Percentiles rank a stretch among this genome's conserved stretches.
These are phyloP conservation scores for Grosmannia serpens DNA, from an alignment of 2,329 filamentous ascomycete genomes.

Conservation along the genomic window DNA sequence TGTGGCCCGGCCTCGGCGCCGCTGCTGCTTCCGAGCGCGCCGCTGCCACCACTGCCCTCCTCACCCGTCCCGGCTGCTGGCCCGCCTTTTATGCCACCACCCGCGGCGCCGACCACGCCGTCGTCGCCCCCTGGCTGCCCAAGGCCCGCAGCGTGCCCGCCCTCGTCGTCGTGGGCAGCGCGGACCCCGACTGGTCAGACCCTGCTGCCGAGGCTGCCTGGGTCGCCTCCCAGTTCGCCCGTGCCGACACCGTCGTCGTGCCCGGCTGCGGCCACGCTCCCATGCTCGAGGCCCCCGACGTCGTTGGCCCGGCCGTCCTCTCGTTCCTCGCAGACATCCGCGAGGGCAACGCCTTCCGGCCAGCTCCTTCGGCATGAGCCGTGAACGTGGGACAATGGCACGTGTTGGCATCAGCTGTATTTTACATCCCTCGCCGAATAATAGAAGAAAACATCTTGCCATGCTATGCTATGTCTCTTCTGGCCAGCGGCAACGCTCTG, in stretches of 20 bases:
- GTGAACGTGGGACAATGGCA: no score
- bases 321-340: constrained; percentile 8
- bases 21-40: constrained; percentile 8
- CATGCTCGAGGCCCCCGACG: constrained; percentile 10
- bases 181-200: constrained; percentile 13
- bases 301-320: constrained; percentile 9
- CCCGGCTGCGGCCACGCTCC: constrained; percentile 12
- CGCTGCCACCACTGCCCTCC: not conserved
- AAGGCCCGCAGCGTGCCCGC: constrained; percentile 3
- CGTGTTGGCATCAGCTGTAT: not conserved
- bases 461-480: not conserved
- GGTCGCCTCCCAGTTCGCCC: constrained; percentile 10
- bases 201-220: constrained; percentile 13
- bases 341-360: not conserved
- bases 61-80: constrained; percentile 10
- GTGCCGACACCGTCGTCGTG: constrained; percentile 4
- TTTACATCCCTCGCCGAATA: not conserved
- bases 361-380: no score
- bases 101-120: constrained; percentile 6
- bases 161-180: constrained; percentile 13
- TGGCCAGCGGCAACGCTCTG: no score
- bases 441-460: not conserved
- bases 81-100: constrained; percentile 8
- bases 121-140: constrained; percentile 7
- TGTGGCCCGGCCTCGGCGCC: constrained; percentile 12